Conservation (phyloP, 768 basidiomycete genomes). For the Coprinellus micaceus region DNA sequence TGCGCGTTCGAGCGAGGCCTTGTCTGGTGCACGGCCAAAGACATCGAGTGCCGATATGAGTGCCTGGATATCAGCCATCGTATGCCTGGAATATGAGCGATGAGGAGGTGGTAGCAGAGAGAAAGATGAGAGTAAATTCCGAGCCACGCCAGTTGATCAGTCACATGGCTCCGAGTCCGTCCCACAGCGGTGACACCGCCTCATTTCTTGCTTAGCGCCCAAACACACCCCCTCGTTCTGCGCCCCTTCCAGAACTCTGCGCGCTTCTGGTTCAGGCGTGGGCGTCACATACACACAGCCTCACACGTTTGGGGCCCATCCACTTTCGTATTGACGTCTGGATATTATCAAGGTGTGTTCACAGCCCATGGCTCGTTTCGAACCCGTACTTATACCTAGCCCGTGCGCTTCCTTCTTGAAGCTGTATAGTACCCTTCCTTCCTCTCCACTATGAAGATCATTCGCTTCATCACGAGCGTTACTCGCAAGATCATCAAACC, state of each 20-base stretch:
- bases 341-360: background rate
- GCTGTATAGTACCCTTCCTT: no score
- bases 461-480: background rate
- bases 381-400: background rate
- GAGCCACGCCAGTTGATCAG: no score
- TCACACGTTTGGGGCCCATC: background rate
- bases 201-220: background rate
- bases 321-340: background rate
- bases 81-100: conserved; percentile 18
- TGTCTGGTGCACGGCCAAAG: conserved; percentile 80
- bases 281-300: background rate
- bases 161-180: background rate
- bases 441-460: background rate
- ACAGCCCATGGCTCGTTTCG: background rate
- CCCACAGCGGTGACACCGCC: conserved; percentile 10
- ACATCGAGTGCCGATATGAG: conserved; percentile 76
- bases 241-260: background rate
- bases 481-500: background rate
- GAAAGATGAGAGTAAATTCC: conserved; percentile 13
- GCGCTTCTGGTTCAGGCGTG: background rate
- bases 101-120: conserved; percentile 14
- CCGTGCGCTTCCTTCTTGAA: background rate
- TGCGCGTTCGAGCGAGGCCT: conserved; percentile 75
- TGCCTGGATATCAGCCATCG: conserved; percentile 68
- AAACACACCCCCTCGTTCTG: background rate